Percentiles rank a stretch among this genome's conserved stretches.
These are phyloP conservation scores for Pelagophyceae sp. DNA, from an alignment of 352 stramenopile species.

Conservation along the genomic window DNA sequence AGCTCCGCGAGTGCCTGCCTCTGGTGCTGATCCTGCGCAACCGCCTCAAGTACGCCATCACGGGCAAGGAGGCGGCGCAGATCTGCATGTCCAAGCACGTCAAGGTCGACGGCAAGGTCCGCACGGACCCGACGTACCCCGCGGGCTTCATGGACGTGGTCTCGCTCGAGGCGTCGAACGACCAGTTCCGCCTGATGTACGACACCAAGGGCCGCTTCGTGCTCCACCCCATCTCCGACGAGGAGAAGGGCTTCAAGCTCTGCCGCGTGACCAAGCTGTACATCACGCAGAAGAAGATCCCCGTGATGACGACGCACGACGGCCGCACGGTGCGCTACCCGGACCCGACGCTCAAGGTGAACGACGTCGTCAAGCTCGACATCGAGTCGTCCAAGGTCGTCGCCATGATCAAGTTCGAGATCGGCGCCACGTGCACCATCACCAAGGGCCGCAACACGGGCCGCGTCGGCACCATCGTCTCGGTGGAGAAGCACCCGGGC, in stretches of 20 bases:
- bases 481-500: conserved; percentile 95
- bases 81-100: conserved; percentile 99
- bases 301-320: conserved; percentile 95
- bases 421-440: conserved; percentile 93
- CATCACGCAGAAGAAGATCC: conserved; percentile 91
- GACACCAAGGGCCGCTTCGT: conserved; percentile 98
- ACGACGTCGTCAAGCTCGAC: conserved; percentile 98
- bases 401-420: conserved; percentile 96
- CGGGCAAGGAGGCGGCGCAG: conserved; percentile 92
- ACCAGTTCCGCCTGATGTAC: conserved; percentile 94
- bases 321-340: conserved; percentile 97
- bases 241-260: conserved; percentile 98
- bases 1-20: conserved; percentile 94
- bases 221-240: conserved; percentile 85
- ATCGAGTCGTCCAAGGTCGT: conserved; percentile 93
- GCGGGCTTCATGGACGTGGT: conserved; percentile 99
- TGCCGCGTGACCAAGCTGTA: conserved; percentile 90
- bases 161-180: conserved; percentile 86
- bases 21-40: conserved; percentile 96
- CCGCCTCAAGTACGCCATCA: conserved; percentile 98
- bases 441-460: conserved; percentile 91
- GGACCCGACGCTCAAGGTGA: conserved; percentile 94
- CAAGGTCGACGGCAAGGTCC: conserved; percentile 90
- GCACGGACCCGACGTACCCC: conserved; percentile 95
- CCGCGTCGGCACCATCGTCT: conserved; percentile 89